These are phyloP conservation scores for Hordeum vulgare DNA, from an alignment of 176 grass and related monocot genomes.

Conservation along the genomic window DNA sequence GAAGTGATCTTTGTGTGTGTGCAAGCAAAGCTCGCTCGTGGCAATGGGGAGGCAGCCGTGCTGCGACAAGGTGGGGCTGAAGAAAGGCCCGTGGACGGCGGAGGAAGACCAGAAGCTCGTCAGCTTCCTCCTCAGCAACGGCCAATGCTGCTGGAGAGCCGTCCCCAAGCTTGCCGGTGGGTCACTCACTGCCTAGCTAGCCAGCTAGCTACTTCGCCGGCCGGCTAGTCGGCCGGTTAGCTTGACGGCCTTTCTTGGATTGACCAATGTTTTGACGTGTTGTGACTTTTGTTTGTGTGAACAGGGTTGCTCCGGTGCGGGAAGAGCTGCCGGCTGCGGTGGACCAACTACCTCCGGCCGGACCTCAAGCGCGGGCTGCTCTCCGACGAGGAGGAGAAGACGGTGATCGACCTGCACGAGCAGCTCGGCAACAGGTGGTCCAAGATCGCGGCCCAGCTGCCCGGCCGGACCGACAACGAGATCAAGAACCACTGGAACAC, in stretches of 20 bases:
- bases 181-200: not conserved
- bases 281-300: not conserved
- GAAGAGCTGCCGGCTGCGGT: conserved; percentile 86
- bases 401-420: conserved; percentile 80
- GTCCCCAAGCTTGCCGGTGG: conserved; percentile 86
- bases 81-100: conserved; percentile 76
- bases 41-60: conserved; percentile 84
- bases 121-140: conserved; percentile 65
- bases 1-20: conserved; percentile 13
- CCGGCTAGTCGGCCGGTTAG: not conserved
- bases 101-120: conserved; percentile 79
- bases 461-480: conserved; percentile 86
- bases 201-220: not conserved
- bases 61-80: conserved; percentile 83
- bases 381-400: conserved; percentile 58
- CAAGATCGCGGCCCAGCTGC: conserved; percentile 75
- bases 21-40: not conserved
- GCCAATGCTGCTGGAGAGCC: conserved; percentile 74
- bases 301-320: conserved; percentile 78
- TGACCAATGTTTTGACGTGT: not conserved
- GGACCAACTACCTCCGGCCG: conserved; percentile 88
- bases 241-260: not conserved
- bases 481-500: conserved; percentile 98
- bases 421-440: conserved; percentile 92
- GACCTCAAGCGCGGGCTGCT: conserved; percentile 75